A percentile compares a stretch with the other conserved stretches of the same genome.
These are phyloP conservation scores for Serendipita sp. DNA, from an alignment of 768 basidiomycete species.

Conservation along the genomic window DNA sequence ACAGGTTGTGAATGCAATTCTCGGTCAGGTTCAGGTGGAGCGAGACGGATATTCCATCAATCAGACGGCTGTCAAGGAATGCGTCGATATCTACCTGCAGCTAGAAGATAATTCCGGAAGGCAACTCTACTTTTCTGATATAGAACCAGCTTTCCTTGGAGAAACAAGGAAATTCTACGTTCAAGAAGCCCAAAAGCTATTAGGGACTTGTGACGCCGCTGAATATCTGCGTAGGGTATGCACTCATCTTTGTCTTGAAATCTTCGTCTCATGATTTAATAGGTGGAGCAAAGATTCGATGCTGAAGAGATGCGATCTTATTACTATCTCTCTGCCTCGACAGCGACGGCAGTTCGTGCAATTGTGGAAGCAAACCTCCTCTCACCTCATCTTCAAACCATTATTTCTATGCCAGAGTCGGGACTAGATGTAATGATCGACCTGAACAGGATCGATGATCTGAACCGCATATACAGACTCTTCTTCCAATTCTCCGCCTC, in stretches of 20 bases:
- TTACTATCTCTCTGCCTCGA: constrained; percentile 71
- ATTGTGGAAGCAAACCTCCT: constrained; percentile 70
- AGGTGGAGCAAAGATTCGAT: constrained; percentile 69
- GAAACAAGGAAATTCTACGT: constrained; percentile 71
- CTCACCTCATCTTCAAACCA: constrained; percentile 52
- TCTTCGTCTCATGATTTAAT: constrained; percentile 5
- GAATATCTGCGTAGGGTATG: constrained; percentile 68
- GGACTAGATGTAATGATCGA: constrained; percentile 84
- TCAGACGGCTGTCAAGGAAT: constrained; percentile 78
- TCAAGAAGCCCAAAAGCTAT: constrained; percentile 50
- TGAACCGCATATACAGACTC: constrained; percentile 64
- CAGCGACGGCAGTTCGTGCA: constrained; percentile 46
- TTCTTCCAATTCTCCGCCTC: constrained; percentile 40
- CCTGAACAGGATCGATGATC: constrained; percentile 53
- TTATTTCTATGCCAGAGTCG: constrained; percentile 67
- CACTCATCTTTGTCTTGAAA: constrained; percentile 9
- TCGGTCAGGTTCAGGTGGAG: constrained; percentile 78
- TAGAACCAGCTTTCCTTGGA: constrained; percentile 67
- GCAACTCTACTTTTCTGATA: constrained; percentile 59
- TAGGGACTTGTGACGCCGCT: constrained; percentile 61
- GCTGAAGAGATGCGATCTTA: constrained; percentile 73
- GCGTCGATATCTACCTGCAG: constrained; percentile 67
- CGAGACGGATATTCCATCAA: constrained; percentile 83
- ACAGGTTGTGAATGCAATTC: constrained; percentile 65
- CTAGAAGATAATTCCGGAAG: constrained; percentile 37